Evolutionary conservation across 306 rosid species (phyloP), one percentile per base, ranked within the genome.

Genomic region (Argentina anserina): DNA sequence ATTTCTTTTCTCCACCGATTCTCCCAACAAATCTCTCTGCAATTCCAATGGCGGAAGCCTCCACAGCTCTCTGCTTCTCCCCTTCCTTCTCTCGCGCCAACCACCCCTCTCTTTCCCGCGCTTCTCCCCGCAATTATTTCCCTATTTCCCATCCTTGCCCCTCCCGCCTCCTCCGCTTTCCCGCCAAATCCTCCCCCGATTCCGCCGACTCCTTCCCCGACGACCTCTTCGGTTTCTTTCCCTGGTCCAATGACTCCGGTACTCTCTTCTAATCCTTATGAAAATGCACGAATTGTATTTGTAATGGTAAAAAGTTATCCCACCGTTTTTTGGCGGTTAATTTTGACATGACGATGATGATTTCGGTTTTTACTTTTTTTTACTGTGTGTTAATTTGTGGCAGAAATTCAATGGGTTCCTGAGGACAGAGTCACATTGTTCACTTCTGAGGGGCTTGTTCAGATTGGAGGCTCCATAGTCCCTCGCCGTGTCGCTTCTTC

Each of bases 381-480:
- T 46, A 26, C 62, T 13, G 10, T 14, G 10, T 14, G 14, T 13
- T 41, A 9, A 64, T 69, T 18, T 69, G 74, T 83, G 65, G 62
- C 85, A 94, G 98, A 94, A 76, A 91, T 91, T 74, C 92, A 91
- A 69, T 94, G 98, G 98, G 76, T 89, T 80, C 81, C 84, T 25
- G 90, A 89, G 67, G 94, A 90, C 53, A 86, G 87, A 81, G 86
- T 90, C 52, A 93, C 98, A 7, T 83, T 94, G 78, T 89, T 94
- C 90, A 94, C 98, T 40, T 53, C 96, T 28, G 97, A 94, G 83
- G 98, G 98, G 39, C 87, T 94, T 28, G 55, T 91, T 80, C 97
- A 94, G 86, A 87, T 94, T 28, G 98, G 98, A 71, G 98, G 98
- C 76, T 85, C 96, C 74, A 71, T 89, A 73, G 85, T 87, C 75